These are phyloP conservation scores for Entomortierella parvispora DNA, from an alignment of 192 early-diverging fungal genomes.

Conservation along the genomic window DNA sequence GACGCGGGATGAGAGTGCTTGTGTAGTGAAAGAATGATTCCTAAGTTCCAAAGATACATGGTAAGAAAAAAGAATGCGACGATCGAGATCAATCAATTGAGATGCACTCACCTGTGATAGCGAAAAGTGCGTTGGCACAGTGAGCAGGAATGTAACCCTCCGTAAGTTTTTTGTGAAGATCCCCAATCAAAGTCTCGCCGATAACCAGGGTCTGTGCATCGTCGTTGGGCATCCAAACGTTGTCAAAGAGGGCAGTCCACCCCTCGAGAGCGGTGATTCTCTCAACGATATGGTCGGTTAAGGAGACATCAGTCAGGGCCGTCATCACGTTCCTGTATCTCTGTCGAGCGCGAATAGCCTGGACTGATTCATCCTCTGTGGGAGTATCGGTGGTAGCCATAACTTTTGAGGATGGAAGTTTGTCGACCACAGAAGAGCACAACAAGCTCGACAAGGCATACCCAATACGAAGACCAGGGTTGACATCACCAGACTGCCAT, in stretches of 20 bases:
- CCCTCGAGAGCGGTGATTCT: slow-evolving; percentile 50
- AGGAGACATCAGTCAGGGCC: slow-evolving; percentile 57
- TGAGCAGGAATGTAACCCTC: slow-evolving; percentile 51
- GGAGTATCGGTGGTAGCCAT: neutral
- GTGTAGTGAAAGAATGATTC: slow-evolving; percentile 30
- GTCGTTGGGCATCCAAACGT: slow-evolving; percentile 30
- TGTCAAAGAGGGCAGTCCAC: slow-evolving; percentile 61
- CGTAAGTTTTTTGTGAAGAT: slow-evolving; percentile 45
- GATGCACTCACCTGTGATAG: slow-evolving; percentile 47
- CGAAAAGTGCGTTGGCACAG: slow-evolving; percentile 51
- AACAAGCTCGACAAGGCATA: slow-evolving; percentile 53
- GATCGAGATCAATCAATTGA: slow-evolving; percentile 1
- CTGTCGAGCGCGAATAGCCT: slow-evolving; percentile 32
- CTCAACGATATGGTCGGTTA: slow-evolving; percentile 64
- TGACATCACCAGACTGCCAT: slow-evolving; percentile 60
- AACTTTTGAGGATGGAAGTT: slow-evolving; percentile 12
- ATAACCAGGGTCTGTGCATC: slow-evolving; percentile 24
- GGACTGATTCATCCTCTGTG: slow-evolving; percentile 8
- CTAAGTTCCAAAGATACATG: neutral
- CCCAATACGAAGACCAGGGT: slow-evolving; percentile 62
- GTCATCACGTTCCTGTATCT: slow-evolving; percentile 59
- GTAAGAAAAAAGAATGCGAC: neutral
- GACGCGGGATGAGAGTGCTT: slow-evolving; percentile 33
- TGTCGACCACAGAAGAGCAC: slow-evolving; percentile 26
- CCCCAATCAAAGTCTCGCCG: slow-evolving; percentile 39